phyloP scores from a whole-genome alignment of 495 filamentous ascomycete species.

The Parathielavia hyrcaniae region DNA sequence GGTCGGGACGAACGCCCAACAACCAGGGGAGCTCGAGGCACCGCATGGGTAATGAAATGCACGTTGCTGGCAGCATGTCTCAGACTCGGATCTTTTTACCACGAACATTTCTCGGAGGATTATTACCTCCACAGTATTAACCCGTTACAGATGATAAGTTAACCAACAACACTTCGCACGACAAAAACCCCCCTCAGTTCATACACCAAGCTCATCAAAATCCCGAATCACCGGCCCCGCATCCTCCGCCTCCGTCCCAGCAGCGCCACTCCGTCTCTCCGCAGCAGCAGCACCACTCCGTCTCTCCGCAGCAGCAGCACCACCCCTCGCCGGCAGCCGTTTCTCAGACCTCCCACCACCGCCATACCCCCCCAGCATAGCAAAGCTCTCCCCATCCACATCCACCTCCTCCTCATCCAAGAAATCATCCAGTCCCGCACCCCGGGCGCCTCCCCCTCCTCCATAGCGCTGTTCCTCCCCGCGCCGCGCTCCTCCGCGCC shows the following conservation, averaged over 20 bases:
- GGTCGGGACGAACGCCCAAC: background rate
- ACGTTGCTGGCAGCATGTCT: background rate
- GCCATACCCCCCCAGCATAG: background rate
- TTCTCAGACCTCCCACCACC: constrained; percentile 3
- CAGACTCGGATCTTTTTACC: constrained; percentile 8
- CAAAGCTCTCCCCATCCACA: constrained; percentile 3
- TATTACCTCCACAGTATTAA: too few species aligned
- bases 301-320: background rate
- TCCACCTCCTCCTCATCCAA: background rate
- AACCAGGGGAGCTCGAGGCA: too few species aligned
- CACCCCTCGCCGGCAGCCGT: constrained; percentile 13
- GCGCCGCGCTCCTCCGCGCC: too few species aligned
- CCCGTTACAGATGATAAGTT: too few species aligned
- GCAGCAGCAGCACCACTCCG: background rate
- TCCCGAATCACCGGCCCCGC: constrained; percentile 39
- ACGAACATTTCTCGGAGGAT: background rate
- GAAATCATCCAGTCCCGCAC: background rate
- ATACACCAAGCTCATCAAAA: constrained; percentile 40
- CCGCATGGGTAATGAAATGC: too few species aligned
- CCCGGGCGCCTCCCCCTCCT: background rate
- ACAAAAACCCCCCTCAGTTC: too few species aligned
- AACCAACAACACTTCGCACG: too few species aligned
- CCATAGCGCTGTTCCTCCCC: too few species aligned
- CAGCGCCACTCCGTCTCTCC: constrained; percentile 3
- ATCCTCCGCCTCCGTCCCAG: constrained; percentile 21